Evolutionary conservation across 2,329 filamentous ascomycete species (phyloP).

Genomic region (Zelopaecilomyces penicillatus): DNA sequence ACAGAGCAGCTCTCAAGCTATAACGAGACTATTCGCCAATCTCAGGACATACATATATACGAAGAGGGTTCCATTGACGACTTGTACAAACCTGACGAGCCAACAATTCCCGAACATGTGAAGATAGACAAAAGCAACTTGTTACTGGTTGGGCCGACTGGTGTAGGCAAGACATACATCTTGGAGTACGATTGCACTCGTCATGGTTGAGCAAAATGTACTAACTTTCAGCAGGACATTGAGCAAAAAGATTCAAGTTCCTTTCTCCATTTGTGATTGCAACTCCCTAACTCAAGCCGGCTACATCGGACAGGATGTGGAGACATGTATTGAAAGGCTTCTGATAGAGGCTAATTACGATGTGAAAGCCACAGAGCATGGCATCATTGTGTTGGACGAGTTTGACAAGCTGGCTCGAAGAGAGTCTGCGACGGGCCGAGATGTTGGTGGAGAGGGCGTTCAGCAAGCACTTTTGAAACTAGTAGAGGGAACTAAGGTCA

Average conservation of each 20-base stretch:
- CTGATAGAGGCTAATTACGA: constrained; percentile 88
- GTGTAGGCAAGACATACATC: constrained; percentile 95
- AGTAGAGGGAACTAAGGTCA: constrained; percentile 89
- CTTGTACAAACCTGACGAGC: constrained; percentile 43
- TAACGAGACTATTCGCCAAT: constrained; percentile 35
- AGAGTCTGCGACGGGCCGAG: constrained; percentile 79
- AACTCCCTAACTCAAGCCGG: constrained; percentile 94
- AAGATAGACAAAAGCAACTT: constrained; percentile 96
- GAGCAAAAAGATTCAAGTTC: constrained; percentile 86
- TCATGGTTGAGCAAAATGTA: background rate
- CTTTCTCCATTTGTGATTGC: constrained; percentile 92
- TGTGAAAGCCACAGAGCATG: constrained; percentile 72
- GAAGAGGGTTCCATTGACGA: constrained; percentile 29
- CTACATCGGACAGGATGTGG: constrained; percentile 97
- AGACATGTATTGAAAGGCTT: constrained; percentile 84
- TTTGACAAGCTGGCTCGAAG: constrained; percentile 94
- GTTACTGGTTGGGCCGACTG: constrained; percentile 81
- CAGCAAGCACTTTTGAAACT: constrained; percentile 94
- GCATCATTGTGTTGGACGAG: constrained; percentile 93
- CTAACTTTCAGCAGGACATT: constrained; percentile 57
- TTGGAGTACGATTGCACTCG: constrained; percentile 47
- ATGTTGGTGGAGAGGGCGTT: constrained; percentile 92
- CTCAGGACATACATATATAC: constrained; percentile 27
- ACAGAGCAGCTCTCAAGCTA: constrained; percentile 51
- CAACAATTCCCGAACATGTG: constrained; percentile 38